These are phyloP conservation scores for Metschnikowia koreensis DNA, from an alignment of 805 yeast genomes.

Conservation along the genomic window DNA sequence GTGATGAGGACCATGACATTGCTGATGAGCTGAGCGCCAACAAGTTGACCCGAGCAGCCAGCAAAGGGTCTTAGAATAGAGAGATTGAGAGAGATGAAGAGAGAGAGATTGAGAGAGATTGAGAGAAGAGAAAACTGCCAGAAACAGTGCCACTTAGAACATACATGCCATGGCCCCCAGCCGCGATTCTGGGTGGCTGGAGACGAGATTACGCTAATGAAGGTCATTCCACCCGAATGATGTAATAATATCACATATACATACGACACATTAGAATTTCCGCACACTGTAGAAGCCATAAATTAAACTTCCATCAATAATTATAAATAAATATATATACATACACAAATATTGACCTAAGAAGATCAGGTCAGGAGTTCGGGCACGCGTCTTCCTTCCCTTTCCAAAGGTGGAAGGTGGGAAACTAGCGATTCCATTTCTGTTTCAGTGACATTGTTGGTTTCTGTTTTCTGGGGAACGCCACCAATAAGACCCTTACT, in stretches of 20 bases:
- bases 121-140: neutral
- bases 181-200: constrained; percentile 2
- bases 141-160: constrained; percentile 2
- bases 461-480: constrained; percentile 60
- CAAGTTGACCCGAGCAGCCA: constrained; percentile 40
- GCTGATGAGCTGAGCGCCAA: constrained; percentile 24
- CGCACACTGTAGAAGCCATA: neutral
- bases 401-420: constrained; percentile 34
- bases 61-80: constrained; percentile 27
- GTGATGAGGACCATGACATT: constrained; percentile 23
- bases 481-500: constrained; percentile 92
- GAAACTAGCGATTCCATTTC: constrained; percentile 19
- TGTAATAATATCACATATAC: neutral
- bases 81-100: neutral
- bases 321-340: no score
- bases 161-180: constrained; percentile 2
- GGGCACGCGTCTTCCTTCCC: constrained; percentile 33
- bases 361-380: constrained; percentile 6
- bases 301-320: no score
- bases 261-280: no score
- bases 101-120: neutral
- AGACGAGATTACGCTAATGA: constrained; percentile 10
- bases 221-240: constrained; percentile 3
- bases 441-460: neutral
- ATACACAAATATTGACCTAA: no score